phyloP scores from a whole-genome alignment of 768 basidiomycete species.

The Antrodiella citrinella region DNA sequence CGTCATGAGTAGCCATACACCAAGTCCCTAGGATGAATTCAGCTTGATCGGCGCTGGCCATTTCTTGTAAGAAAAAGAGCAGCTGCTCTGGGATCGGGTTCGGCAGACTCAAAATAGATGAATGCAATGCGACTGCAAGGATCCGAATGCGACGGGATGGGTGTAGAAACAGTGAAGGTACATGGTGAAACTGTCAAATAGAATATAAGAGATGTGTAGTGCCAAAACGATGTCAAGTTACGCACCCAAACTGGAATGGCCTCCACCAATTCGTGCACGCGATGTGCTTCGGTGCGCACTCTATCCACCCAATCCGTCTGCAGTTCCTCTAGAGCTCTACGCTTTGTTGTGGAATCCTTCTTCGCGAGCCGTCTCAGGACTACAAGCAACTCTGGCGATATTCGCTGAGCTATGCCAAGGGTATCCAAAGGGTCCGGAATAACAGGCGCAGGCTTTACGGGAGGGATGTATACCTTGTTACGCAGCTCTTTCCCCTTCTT shows the following conservation, averaged over 20 bases:
- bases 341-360: constrained; percentile 82
- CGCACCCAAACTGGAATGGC: constrained; percentile 91
- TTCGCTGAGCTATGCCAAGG: constrained; percentile 60
- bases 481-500: constrained; percentile 58
- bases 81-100: constrained; percentile 38
- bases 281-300: constrained; percentile 32
- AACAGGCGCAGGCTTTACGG: constrained; percentile 66
- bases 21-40: constrained; percentile 64
- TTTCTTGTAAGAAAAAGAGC: constrained; percentile 36
- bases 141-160: constrained; percentile 68
- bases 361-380: constrained; percentile 77
- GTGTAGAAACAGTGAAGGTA: constrained; percentile 75
- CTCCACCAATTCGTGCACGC: constrained; percentile 35
- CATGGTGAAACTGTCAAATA: constrained; percentile 50
- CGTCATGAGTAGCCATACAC: constrained; percentile 63
- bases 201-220: not conserved
- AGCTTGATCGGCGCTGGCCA: constrained; percentile 38
- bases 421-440: constrained; percentile 84
- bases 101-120: constrained; percentile 52
- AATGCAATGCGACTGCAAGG: constrained; percentile 53
- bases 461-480: constrained; percentile 82
- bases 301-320: constrained; percentile 57
- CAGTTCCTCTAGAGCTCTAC: constrained; percentile 81
- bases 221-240: constrained; percentile 8
- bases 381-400: constrained; percentile 80